Base-by-base conservation (phyloP, 2,329 filamentous ascomycete genomes). In the Emmonsiellopsis sp. region DNA sequence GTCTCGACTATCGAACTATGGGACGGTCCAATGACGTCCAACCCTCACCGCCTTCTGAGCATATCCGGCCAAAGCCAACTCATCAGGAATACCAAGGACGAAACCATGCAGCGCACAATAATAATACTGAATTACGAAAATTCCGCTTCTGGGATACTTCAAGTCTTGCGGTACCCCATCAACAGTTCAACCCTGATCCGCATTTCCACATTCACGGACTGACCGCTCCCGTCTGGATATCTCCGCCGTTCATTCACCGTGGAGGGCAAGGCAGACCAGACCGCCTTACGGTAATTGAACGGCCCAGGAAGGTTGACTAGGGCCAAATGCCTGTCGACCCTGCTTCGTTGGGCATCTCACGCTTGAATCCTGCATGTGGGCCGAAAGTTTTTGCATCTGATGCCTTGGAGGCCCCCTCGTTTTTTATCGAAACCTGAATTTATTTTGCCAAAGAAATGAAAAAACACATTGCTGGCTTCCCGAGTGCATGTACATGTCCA, bases 41-140 rank as follows among this genome's bases (percentile, higher is more conserved):
- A n/a, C 34, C 17, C 34, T 49, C 46, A 39, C 46, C 46, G 34
- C 46, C 46, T 39, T 48, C 39, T 33, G 46, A 39, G 46, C 14
- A 48, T 49, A 31, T 27, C 17, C 8, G 33, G 31, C 34, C 46
- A 49, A 47, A 32, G 46, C 46, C 46, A 49, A 49, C 46, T 49
- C 46, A 49, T 27, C 46, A 49, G 39, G 34, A 49, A 49, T 39
- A 49, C 46, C 46, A 49, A 49, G 34, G 46, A 49, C 17, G n/a
- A 10, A 32, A 32, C 27, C 34, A 31, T 49, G 33, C 46, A 49
- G 46, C 46, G 11, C 46, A 49, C 33, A 40, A 40, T 47, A 49
- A 37, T 17, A 49, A 27, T 40, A 39, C 39, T 49, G n/a, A 21
- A 34, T 47, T 47, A 17, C 14, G n/a, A 47, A 17, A 47, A 49